Percentiles rank a stretch among this genome's conserved stretches.
Evolutionary conservation across 2,329 filamentous ascomycete genomes (phyloP).

Genomic region (Epichloe aotearoae): DNA sequence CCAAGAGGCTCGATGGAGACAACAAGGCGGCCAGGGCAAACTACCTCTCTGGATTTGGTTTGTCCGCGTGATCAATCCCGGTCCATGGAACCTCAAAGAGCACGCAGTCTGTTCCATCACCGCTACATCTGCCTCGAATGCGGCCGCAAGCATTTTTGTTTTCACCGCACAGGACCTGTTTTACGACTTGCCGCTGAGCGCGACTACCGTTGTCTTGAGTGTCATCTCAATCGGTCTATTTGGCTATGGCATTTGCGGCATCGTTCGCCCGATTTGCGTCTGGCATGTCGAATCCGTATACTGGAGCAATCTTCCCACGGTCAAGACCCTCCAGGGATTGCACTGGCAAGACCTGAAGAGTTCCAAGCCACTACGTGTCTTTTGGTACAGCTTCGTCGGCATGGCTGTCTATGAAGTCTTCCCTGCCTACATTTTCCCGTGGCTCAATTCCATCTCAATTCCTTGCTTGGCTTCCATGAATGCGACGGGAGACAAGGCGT

Average conservation of each 20-base stretch:
- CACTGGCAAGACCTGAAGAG: conserved; percentile 38
- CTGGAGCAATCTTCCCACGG: conserved; percentile 38
- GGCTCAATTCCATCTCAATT: conserved; percentile 41
- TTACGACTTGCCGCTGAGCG: conserved; percentile 32
- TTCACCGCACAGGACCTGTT: conserved; percentile 38
- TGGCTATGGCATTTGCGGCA: conserved; percentile 39
- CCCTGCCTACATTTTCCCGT: conserved; percentile 41
- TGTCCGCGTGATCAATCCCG: conserved; percentile 34
- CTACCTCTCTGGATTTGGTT: conserved; percentile 27
- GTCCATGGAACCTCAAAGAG: conserved; percentile 41
- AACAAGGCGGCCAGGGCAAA: conserved; percentile 24
- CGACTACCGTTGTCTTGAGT: conserved; percentile 32
- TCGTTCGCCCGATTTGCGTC: conserved; percentile 39
- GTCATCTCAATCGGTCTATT: conserved; percentile 40
- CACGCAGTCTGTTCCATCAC: conserved; percentile 41
- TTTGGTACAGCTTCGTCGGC: conserved; percentile 35
- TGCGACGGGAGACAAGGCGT: not conserved
- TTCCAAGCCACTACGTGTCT: conserved; percentile 36
- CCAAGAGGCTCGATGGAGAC: conserved; percentile 33
- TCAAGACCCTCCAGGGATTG: conserved; percentile 40
- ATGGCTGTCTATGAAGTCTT: conserved; percentile 40
- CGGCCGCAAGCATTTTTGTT: conserved; percentile 16
- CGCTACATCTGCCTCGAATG: conserved; percentile 39
- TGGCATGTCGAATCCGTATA: conserved; percentile 44
- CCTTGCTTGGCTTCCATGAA: conserved; percentile 38